Evolutionary conservation across 2,329 filamentous ascomycete species (phyloP).

Genomic region (Hymenoscyphus fructigenus): DNA sequence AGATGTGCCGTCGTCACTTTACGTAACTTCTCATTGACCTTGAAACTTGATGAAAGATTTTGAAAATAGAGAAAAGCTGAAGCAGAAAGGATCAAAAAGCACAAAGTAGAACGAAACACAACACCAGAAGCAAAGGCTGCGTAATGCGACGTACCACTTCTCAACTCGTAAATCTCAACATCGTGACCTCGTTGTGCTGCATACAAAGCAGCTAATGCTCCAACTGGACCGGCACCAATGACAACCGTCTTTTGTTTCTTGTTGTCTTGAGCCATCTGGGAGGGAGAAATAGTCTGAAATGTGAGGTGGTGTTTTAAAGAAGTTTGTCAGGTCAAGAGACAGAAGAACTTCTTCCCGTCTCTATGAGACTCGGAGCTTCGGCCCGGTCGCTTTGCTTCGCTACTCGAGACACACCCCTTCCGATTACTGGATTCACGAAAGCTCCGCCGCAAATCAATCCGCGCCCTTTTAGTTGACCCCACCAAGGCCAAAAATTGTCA

Average conservation of each 20-base stretch:
- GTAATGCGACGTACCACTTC: slow-evolving; percentile 64
- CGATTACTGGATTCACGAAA: too few relatives aligned
- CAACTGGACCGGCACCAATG: slow-evolving; percentile 90
- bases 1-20: background rate
- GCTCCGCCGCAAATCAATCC: too few relatives aligned
- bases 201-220: slow-evolving; percentile 87
- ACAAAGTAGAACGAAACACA: background rate
- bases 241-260: slow-evolving; percentile 58
- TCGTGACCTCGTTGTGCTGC: slow-evolving; percentile 83
- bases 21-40: background rate
- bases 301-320: background rate
- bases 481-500: slow-evolving; percentile 10
- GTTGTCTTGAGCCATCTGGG: slow-evolving; percentile 14
- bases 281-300: background rate
- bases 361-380: slow-evolving; percentile 2
- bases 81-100: background rate
- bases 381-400: too few relatives aligned
- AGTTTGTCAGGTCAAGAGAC: slow-evolving; percentile 5
- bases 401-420: too few relatives aligned
- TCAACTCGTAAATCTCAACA: slow-evolving; percentile 91
- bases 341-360: background rate
- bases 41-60: background rate
- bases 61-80: background rate
- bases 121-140: background rate
- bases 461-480: slow-evolving; percentile 16